Conservation (phyloP, 1,284 basidiomycete species). For the Moesziomyces parantarcticus region DNA sequence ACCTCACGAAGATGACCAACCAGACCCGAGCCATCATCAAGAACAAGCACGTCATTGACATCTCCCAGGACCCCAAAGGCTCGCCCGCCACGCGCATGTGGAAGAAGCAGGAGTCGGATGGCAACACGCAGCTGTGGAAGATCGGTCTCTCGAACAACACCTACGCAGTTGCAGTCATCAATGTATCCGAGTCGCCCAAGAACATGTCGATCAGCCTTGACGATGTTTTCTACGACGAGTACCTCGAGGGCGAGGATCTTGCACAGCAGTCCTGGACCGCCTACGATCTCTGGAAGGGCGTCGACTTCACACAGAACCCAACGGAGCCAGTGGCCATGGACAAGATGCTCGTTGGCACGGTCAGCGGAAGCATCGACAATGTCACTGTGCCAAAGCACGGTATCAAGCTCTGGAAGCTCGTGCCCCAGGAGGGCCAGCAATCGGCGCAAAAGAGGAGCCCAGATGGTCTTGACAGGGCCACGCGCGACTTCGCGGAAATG, state of each 20-base stretch:
- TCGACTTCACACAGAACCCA: conserved; percentile 20
- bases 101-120: conserved; percentile 26
- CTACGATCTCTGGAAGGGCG: conserved; percentile 36
- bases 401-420: conserved; percentile 30
- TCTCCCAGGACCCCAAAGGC: conserved; percentile 58
- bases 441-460: conserved; percentile 3
- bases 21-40: conserved; percentile 50
- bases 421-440: neutral
- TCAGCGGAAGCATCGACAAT: conserved; percentile 12
- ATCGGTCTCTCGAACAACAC: conserved; percentile 38
- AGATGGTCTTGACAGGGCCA: conserved; percentile 14
- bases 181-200: conserved; percentile 37
- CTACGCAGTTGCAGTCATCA: conserved; percentile 41
- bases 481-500: conserved; percentile 25
- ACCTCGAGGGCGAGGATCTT: conserved; percentile 20
- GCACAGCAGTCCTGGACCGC: conserved; percentile 16
- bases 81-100: conserved; percentile 47
- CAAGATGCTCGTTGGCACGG: conserved; percentile 13
- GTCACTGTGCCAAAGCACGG: conserved; percentile 23
- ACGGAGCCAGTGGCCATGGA: conserved; percentile 9
- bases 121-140: conserved; percentile 43
- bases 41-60: conserved; percentile 61
- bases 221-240: conserved; percentile 38
- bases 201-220: conserved; percentile 20
- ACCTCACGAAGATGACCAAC: conserved; percentile 52